phyloP scores from a whole-genome alignment of 176 grass and related monocot genomes.

The Alopecurus myosuroides region DNA sequence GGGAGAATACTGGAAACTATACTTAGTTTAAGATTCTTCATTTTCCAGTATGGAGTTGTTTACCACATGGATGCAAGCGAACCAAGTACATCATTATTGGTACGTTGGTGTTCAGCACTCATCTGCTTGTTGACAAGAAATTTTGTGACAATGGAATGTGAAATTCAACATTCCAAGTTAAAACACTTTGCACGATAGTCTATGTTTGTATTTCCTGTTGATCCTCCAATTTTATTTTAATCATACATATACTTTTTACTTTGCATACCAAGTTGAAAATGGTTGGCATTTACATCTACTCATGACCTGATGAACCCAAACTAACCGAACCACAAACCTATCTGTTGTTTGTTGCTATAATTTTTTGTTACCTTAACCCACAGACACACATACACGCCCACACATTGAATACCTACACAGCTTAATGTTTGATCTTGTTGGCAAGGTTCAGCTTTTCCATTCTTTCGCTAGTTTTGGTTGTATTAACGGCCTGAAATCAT shows the following conservation, averaged over 20 bases:
- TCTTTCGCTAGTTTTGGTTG: neutral
- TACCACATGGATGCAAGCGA: conserved; percentile 67
- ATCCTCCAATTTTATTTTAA: neutral
- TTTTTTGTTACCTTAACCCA: neutral
- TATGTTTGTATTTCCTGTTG: conserved; percentile 13
- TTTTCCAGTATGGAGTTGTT: conserved; percentile 94
- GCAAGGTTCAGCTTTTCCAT: neutral
- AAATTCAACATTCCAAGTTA: neutral
- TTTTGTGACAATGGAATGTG: conserved; percentile 3
- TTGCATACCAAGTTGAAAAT: neutral
- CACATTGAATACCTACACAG: neutral
- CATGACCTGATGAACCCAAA: neutral
- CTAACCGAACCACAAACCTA: neutral
- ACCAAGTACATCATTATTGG: conserved; percentile 51
- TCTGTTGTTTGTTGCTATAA: too few relatives aligned
- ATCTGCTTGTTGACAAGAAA: conserved; percentile 10
- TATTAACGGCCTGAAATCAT: neutral
- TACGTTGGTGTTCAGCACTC: conserved; percentile 26
- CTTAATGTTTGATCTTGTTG: neutral
- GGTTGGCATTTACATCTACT: neutral
- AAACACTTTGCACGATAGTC: neutral
- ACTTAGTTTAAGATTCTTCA: conserved; percentile 80
- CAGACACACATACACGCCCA: neutral
- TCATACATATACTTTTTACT: neutral
- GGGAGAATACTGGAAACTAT: conserved; percentile 85